phyloP scores from a whole-genome alignment of 2,329 filamentous ascomycete genomes.

The Celoporthe dispersa region DNA sequence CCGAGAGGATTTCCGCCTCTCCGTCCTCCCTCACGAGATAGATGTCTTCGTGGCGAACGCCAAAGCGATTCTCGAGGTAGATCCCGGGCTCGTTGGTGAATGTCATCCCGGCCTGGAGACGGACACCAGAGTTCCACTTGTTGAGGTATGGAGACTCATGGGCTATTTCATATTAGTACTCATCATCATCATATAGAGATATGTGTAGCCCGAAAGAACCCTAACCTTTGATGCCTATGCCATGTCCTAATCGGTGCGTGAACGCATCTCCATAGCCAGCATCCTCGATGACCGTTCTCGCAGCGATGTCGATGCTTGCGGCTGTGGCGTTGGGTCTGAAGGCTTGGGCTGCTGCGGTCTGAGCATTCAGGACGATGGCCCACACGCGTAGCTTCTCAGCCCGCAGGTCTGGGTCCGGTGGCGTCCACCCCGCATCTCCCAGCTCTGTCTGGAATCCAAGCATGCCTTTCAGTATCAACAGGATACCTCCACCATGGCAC shows the following conservation, averaged over 20 bases:
- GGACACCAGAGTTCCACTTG: constrained; percentile 57
- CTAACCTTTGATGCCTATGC: constrained; percentile 65
- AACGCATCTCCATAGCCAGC: constrained; percentile 64
- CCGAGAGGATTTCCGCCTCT: constrained; percentile 59
- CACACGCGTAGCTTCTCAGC: constrained; percentile 61
- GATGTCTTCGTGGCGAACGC: constrained; percentile 66
- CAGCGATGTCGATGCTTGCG: constrained; percentile 64
- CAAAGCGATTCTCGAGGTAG: constrained; percentile 63
- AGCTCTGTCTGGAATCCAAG: neutral
- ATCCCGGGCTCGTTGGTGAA: constrained; percentile 69
- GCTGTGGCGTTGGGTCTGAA: constrained; percentile 58
- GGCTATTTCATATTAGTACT: constrained; percentile 39
- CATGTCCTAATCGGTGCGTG: constrained; percentile 66
- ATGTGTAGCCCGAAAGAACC: neutral
- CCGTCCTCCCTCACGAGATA: constrained; percentile 59
- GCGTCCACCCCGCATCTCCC: neutral
- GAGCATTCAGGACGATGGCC: constrained; percentile 65
- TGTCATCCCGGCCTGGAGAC: constrained; percentile 60
- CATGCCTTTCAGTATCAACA: neutral
- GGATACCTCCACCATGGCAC: neutral
- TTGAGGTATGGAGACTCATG: constrained; percentile 69
- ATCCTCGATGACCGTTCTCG: constrained; percentile 58
- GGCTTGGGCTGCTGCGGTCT: constrained; percentile 56
- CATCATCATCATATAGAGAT: neutral
- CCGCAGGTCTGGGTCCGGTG: constrained; percentile 33